These are phyloP conservation scores for Phytophthora boehmeriae DNA, from an alignment of 352 stramenopile species.

Conservation along the genomic window DNA sequence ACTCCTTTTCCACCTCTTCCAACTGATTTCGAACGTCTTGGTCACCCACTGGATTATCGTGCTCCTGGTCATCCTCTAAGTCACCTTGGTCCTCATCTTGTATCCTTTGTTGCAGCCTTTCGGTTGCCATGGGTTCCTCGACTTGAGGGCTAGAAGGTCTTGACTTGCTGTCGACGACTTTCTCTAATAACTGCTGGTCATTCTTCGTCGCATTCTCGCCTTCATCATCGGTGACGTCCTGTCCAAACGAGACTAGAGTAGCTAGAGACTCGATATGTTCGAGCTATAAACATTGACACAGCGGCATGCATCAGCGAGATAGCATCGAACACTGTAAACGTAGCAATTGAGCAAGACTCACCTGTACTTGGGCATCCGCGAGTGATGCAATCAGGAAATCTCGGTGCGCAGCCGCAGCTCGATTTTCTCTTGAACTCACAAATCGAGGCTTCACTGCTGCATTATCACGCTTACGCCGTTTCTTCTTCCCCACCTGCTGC, in stretches of 20 bases:
- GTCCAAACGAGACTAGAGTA: conserved; percentile 36
- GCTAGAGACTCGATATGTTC: conserved; percentile 59
- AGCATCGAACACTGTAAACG: not conserved
- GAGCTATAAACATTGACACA: conserved; percentile 26
- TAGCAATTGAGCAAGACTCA: conserved; percentile 7
- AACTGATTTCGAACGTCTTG: not conserved
- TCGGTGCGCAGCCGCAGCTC: conserved; percentile 58
- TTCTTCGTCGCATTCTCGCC: conserved; percentile 4
- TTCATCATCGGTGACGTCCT: conserved; percentile 4
- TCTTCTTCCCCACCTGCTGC: conserved; percentile 25
- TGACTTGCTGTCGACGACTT: conserved; percentile 2
- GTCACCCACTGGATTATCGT: not conserved
- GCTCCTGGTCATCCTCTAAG: not conserved
- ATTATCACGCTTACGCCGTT: not conserved
- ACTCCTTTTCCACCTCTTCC: not conserved
- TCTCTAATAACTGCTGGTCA: not conserved
- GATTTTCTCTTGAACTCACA: conserved; percentile 57
- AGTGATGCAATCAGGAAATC: conserved; percentile 67
- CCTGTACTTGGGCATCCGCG: conserved; percentile 64
- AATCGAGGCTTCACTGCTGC: conserved; percentile 30
- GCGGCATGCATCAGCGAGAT: conserved; percentile 3
- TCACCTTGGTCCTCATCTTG: not conserved
- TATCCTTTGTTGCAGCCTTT: not conserved
- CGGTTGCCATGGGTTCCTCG: not conserved
- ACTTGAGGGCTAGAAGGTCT: not conserved